Evolutionary conservation across 108 stramenopile genomes (phyloP).

Genomic region (Epithemia pelagica): DNA sequence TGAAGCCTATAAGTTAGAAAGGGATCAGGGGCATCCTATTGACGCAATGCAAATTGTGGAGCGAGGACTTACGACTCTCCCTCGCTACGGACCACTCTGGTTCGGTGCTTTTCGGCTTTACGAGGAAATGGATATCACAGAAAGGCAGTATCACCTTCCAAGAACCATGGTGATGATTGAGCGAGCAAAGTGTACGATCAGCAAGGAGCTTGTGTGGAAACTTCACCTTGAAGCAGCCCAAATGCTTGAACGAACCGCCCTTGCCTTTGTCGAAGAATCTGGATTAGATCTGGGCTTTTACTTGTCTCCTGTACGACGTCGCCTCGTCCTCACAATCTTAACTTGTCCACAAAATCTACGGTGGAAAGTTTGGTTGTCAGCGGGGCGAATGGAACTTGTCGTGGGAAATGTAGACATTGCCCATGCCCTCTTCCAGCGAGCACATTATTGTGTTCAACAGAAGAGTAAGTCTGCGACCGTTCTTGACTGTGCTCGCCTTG

Average conservation of each 20-base stretch:
- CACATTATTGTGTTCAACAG: slow-evolving; percentile 84
- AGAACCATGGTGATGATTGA: slow-evolving; percentile 67
- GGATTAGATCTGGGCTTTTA: slow-evolving; percentile 6
- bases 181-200: slow-evolving; percentile 77
- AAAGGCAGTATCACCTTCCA: slow-evolving; percentile 43
- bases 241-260: slow-evolving; percentile 84
- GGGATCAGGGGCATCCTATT: slow-evolving; percentile 58
- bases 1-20: slow-evolving; percentile 90
- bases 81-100: slow-evolving; percentile 95
- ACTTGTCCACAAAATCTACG: slow-evolving; percentile 85
- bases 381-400: slow-evolving; percentile 90
- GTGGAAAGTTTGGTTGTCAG: slow-evolving; percentile 96
- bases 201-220: slow-evolving; percentile 93
- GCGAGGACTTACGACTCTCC: slow-evolving; percentile 84
- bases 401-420: slow-evolving; percentile 73
- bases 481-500: slow-evolving; percentile 87
- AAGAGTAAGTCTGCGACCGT: slow-evolving; percentile 84
- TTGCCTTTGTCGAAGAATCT: slow-evolving; percentile 16
- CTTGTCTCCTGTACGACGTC: slow-evolving; percentile 31
- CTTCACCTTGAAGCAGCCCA: slow-evolving; percentile 94
- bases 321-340: slow-evolving; percentile 78
- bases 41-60: slow-evolving; percentile 89
- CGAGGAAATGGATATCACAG: slow-evolving; percentile 64
- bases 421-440: slow-evolving; percentile 73
- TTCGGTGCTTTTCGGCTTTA: slow-evolving; percentile 91